Evolutionary conservation across 148 eudicot genomes (phyloP).

Genomic region (Cornus controversa): DNA sequence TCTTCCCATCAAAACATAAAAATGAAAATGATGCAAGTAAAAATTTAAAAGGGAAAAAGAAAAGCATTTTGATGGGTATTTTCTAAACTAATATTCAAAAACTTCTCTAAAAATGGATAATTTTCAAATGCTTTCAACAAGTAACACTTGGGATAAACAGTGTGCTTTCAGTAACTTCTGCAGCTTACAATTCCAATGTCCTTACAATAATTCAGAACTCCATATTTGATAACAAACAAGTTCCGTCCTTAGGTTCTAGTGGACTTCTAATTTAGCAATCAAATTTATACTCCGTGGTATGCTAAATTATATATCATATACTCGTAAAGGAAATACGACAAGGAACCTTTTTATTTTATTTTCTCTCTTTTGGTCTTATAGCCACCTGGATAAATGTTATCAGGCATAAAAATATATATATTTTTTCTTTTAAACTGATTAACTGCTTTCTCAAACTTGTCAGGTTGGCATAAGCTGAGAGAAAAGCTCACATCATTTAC

Average conservation of each 20-base stretch:
- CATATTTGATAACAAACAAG: not conserved
- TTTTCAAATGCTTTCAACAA: not conserved
- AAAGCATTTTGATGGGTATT: no score
- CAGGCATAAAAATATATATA: not conserved
- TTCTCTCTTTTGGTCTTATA: no score
- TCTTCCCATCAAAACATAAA: no score
- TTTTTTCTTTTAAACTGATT: not conserved
- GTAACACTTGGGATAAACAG: not conserved
- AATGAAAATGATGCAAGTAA: no score
- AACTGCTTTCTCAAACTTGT: not conserved
- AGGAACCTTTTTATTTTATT: not conserved
- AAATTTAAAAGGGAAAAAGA: no score
- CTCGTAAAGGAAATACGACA: not conserved
- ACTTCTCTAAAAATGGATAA: not conserved
- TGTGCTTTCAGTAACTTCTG: not conserved
- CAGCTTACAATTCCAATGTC: not conserved
- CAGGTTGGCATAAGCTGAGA: not conserved
- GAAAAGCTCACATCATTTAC: not conserved
- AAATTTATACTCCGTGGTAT: not conserved
- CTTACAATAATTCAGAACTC: not conserved
- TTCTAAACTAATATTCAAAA: no score
- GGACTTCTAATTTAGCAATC: not conserved
- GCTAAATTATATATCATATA: not conserved
- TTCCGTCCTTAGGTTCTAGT: not conserved
- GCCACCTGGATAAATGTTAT: not conserved